Percentiles rank a stretch among this genome's conserved stretches.
Evolutionary conservation across 2,329 filamentous ascomycete species (phyloP).

Genomic region (Pseudopyrenochaeta lycopersici): DNA sequence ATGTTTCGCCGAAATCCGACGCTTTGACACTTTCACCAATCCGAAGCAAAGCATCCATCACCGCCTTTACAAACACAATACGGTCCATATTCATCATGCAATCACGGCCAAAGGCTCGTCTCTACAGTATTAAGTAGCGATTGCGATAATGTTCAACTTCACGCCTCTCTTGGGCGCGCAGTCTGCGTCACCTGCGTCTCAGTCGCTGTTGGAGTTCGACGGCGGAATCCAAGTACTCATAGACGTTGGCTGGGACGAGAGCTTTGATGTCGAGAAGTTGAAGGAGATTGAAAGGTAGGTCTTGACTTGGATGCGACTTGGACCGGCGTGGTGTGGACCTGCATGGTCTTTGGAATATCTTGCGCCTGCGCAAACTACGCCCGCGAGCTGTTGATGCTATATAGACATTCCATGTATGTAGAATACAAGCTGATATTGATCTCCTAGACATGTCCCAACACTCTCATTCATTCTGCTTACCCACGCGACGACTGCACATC

Average conservation of each 20-base stretch:
- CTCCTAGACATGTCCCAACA: conserved; percentile 80
- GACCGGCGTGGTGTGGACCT: not conserved
- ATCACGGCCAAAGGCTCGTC: conserved; percentile 3
- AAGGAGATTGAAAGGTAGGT: conserved; percentile 86
- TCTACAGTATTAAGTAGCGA: conserved; percentile 1
- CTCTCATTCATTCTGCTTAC: conserved; percentile 94
- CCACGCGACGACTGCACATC: conserved; percentile 88
- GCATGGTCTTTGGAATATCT: conserved; percentile 8
- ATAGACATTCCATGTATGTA: conserved; percentile 6
- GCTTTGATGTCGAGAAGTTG: conserved; percentile 83
- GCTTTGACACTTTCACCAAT: conserved; percentile 14
- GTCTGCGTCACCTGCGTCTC: conserved; percentile 83
- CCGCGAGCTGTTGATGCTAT: not conserved
- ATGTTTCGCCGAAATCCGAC: conserved; percentile 6
- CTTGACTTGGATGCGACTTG: not conserved
- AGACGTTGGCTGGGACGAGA: conserved; percentile 95
- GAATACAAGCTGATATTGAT: conserved; percentile 27
- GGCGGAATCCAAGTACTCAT: conserved; percentile 95
- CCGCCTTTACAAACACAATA: not conserved
- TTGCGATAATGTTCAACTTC: conserved; percentile 85
- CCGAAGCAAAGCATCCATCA: conserved; percentile 9
- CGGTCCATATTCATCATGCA: conserved; percentile 10
- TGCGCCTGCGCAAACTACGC: not conserved
- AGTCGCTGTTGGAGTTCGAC: conserved; percentile 96
- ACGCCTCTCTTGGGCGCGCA: conserved; percentile 91